Conservation (phyloP, 192 early-diverging fungal species). For the Coemansia sp. region DNA sequence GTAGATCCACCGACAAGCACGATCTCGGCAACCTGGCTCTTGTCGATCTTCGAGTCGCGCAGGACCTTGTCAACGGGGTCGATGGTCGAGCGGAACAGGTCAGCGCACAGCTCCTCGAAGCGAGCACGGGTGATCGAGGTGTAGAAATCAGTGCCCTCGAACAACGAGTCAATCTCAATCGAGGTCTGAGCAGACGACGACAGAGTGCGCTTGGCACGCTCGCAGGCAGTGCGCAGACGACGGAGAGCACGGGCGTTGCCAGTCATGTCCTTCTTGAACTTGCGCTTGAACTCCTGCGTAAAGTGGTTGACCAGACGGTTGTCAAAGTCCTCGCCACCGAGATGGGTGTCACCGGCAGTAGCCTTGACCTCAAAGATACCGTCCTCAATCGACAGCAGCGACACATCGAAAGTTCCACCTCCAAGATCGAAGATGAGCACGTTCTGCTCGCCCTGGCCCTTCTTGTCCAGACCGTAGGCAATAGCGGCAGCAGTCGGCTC, state of each 20-base stretch:
- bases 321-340: conserved; percentile 99
- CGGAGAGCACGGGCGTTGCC: conserved; percentile 88
- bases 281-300: conserved; percentile 94
- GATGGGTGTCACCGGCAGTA: conserved; percentile 97
- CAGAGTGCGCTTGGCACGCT: conserved; percentile 96
- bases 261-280: conserved; percentile 88
- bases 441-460: conserved; percentile 82
- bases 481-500: conserved; percentile 99
- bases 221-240: conserved; percentile 95
- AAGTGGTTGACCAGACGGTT: conserved; percentile 98
- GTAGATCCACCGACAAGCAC: conserved; percentile 98
- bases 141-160: conserved; percentile 97
- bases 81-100: conserved; percentile 93
- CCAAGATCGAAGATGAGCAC: conserved; percentile 98
- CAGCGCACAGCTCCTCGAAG: conserved; percentile 98
- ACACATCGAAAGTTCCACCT: conserved; percentile 98
- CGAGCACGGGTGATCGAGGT: conserved; percentile 97
- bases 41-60: conserved; percentile 94
- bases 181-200: conserved; percentile 92
- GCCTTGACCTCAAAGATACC: conserved; percentile 99
- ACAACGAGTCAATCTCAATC: conserved; percentile 95
- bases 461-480: conserved; percentile 99
- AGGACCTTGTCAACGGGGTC: conserved; percentile 97
- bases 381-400: conserved; percentile 94
- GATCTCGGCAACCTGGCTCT: conserved; percentile 87